Base-by-base conservation (phyloP, 2,329 filamentous ascomycete genomes). In the Esteya vermicola region DNA sequence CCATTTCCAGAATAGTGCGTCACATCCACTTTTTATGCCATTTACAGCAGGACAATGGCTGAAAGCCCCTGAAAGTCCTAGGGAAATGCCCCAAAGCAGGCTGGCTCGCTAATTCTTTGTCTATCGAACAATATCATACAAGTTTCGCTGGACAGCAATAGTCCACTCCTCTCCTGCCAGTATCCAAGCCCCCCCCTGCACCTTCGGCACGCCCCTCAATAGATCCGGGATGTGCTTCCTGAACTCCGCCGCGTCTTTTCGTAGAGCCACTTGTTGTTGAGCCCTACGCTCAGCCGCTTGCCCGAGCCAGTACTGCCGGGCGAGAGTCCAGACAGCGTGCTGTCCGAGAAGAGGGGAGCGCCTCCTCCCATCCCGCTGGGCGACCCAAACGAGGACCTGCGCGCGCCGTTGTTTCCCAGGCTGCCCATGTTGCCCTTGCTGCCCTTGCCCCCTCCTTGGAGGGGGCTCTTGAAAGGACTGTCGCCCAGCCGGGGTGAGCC, bases 221-320 rank as follows among this genome's bases (percentile, higher is more conserved):
- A 45, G 19, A 47, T 18, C 21, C 46, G 42, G 2, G 41, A 44
- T 39, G 42, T 44, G 41, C 57, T 65, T 10, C 64, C 57, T 38
- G 68, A 65, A 49, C 70, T 62, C 55, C 76, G 56, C 55, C 77
- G 64, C 51, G 82, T 81, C 60, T 78, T 84, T 59, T 95, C 85
- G 54, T 94, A 96, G 44, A 95, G 60, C 89, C 89, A 96, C 62
- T 91, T 93, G 63, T 78, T 94, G 59, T 89, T 95, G 54, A 95
- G 54, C 1, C 78, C 77, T 39, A 93, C 75, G 48, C 75, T 86
- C 32, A 79, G 78, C 42, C 76, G 72, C 62, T 81, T 85, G 28
- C 71, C 68, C 6, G 66, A 61, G 6, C 62, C 62, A 1, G 84
- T 82, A 47, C 78, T 88, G 2, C 83, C 82, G 16, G 80, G 31